Conservation (phyloP, 2,329 filamentous ascomycete genomes). For the Cercospora sesami region DNA sequence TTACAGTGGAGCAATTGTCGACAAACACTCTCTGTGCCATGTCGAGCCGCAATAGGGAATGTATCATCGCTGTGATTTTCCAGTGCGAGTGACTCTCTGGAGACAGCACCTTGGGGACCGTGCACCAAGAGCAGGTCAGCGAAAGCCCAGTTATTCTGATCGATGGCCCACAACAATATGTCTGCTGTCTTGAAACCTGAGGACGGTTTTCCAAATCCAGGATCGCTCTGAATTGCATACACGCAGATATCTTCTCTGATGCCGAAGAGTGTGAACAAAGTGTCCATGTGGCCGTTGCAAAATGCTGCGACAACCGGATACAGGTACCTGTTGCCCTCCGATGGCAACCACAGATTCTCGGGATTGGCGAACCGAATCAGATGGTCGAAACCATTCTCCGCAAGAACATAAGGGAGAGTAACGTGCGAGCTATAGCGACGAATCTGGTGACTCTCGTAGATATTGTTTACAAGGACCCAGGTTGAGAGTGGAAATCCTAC, state of each 20-base stretch:
- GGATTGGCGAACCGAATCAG: slow-evolving; percentile 10
- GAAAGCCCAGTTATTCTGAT: background rate
- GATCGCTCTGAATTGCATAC: too few relatives aligned
- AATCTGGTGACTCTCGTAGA: slow-evolving; percentile 34
- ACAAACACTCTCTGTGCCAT: background rate
- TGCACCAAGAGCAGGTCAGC: too few relatives aligned
- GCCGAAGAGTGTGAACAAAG: background rate
- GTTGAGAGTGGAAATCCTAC: slow-evolving; percentile 3
- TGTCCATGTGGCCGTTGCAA: slow-evolving; percentile 6
- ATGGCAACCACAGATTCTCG: background rate
- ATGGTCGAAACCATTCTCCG: slow-evolving; percentile 32
- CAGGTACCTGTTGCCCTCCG: background rate
- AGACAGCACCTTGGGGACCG: too few relatives aligned
- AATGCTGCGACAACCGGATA: slow-evolving; percentile 16
- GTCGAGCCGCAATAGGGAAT: background rate
- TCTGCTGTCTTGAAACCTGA: background rate
- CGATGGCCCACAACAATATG: background rate
- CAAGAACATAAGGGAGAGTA: slow-evolving; percentile 42
- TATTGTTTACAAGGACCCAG: slow-evolving; percentile 40
- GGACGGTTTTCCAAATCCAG: too few relatives aligned
- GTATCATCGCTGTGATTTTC: too few relatives aligned
- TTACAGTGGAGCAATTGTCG: too few relatives aligned
- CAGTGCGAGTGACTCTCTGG: too few relatives aligned
- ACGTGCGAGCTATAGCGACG: slow-evolving; percentile 32
- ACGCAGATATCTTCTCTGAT: background rate